Base-by-base conservation (phyloP, 495 filamentous ascomycete species). In the Lophium mytilinum region DNA sequence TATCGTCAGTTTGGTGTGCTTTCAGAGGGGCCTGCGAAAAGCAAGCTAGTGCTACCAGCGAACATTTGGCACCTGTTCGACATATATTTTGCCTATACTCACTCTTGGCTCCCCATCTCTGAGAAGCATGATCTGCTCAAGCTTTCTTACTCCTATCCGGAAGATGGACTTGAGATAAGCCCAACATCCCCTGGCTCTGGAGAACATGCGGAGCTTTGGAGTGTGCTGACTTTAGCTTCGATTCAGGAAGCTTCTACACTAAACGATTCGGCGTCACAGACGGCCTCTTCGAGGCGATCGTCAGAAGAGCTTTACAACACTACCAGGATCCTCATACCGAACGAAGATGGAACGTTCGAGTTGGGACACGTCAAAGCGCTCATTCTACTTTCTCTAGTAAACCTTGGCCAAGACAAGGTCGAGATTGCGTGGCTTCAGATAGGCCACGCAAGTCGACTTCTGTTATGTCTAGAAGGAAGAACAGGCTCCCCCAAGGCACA, bases 101-200 rank as follows among this genome's bases (percentile, higher is more conserved):
- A 88, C 65, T 77, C 76, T 10, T 90, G 86, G 86, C 76, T 89
- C 15, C 86, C 86, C 4, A 81, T 88, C 39, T 71, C 84, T 35
- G 82, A 86, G 24, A 88, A 87, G 64, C 82, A 87, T 63, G 82
- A 81, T 54, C 72, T 88, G 10, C 70, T 83, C 6, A 77, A 77
- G 46, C 68, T 75, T 11, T 74, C 75, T 14, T 79, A 81, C 66
- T 67, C 73, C 41, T 78, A 79, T 56, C 71, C 76, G 11, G 46
- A 65, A 12, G 60, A 70, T 11, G 66, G 64, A 9, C 41, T 72
- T n/a, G n/a, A 39, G 4, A n/a, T 62, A 18, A 33, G 35, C 11
- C 35, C 46, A 37, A 36, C 9, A 11, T 34, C 49, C 10, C 37
- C 51, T 9, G 73, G 73, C 10, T 80, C 78, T 15, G 80, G 80